Evolutionary conservation across 352 stramenopile genomes (phyloP).

Genomic region (Pythium phragmitis): DNA sequence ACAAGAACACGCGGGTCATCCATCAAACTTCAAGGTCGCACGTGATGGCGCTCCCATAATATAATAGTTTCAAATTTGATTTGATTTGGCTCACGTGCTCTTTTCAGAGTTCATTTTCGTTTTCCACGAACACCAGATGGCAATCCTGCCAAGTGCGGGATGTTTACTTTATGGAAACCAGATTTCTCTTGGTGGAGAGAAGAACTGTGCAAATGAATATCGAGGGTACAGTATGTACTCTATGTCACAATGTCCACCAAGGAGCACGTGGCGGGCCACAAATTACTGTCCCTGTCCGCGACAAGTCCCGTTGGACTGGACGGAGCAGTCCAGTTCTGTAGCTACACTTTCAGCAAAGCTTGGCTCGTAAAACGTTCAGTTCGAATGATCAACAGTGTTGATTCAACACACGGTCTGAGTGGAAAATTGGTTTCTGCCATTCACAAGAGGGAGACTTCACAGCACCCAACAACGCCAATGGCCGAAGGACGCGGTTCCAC

Average conservation of each 20-base stretch:
- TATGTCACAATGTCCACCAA: constrained; percentile 2
- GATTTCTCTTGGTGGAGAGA: too few species aligned
- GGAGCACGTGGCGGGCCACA: not conserved
- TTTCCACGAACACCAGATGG: not conserved
- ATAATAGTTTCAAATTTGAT: not conserved
- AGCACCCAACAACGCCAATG: not conserved
- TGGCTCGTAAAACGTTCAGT: constrained; percentile 4
- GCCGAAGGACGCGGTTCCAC: too few species aligned
- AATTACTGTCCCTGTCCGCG: not conserved
- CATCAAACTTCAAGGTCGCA: constrained; percentile 6
- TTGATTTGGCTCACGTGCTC: not conserved
- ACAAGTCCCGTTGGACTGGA: not conserved
- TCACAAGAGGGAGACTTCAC: not conserved
- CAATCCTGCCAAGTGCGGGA: not conserved
- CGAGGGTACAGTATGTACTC: too few species aligned
- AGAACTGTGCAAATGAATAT: too few species aligned
- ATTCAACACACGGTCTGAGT: not conserved
- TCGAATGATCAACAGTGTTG: not conserved
- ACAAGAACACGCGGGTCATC: not conserved
- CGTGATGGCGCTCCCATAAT: not conserved
- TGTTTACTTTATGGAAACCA: too few species aligned
- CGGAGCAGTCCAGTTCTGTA: not conserved
- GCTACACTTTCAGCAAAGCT: not conserved
- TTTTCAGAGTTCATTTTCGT: not conserved
- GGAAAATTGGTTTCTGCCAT: not conserved